These are phyloP conservation scores for Maudiozyma barnettii DNA, from an alignment of 805 yeast genomes.

Conservation along the genomic window DNA sequence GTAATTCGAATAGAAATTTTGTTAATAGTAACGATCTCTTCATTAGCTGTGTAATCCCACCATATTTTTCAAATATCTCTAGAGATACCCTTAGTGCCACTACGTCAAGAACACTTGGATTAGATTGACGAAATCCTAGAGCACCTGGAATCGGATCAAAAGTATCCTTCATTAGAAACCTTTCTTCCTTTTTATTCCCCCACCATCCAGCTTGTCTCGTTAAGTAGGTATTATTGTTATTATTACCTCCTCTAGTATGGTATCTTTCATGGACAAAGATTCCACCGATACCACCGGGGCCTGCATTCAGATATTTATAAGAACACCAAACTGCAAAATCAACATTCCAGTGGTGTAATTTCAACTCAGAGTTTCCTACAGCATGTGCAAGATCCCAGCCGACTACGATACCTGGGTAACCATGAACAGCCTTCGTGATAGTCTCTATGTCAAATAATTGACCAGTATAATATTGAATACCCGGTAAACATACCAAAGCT, in stretches of 20 bases:
- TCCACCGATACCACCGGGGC: slow-evolving; percentile 92
- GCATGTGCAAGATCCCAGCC: slow-evolving; percentile 98
- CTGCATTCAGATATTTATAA: slow-evolving; percentile 82
- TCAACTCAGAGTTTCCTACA: slow-evolving; percentile 72
- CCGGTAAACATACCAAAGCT: slow-evolving; percentile 73
- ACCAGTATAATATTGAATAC: slow-evolving; percentile 88
- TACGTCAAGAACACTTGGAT: slow-evolving; percentile 81
- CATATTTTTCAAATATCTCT: slow-evolving; percentile 46
- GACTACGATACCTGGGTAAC: slow-evolving; percentile 39
- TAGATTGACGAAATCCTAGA: slow-evolving; percentile 78
- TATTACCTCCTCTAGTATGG: background rate
- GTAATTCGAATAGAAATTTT: slow-evolving; percentile 38
- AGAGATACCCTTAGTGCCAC: slow-evolving; percentile 63
- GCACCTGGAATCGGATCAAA: slow-evolving; percentile 84
- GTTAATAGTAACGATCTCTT: slow-evolving; percentile 52
- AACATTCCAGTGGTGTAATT: slow-evolving; percentile 78
- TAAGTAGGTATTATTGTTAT: slow-evolving; percentile 25
- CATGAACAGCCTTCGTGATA: slow-evolving; percentile 60
- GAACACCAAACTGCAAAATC: slow-evolving; percentile 96
- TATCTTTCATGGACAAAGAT: slow-evolving; percentile 58
- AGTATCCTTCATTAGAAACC: slow-evolving; percentile 71
- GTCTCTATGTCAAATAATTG: slow-evolving; percentile 66
- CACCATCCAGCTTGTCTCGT: slow-evolving; percentile 95
- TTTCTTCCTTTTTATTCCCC: slow-evolving; percentile 66
- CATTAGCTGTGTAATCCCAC: slow-evolving; percentile 55